Evolutionary conservation across 495 filamentous ascomycete species (phyloP).

Genomic region (Penicillium verhagenii): DNA sequence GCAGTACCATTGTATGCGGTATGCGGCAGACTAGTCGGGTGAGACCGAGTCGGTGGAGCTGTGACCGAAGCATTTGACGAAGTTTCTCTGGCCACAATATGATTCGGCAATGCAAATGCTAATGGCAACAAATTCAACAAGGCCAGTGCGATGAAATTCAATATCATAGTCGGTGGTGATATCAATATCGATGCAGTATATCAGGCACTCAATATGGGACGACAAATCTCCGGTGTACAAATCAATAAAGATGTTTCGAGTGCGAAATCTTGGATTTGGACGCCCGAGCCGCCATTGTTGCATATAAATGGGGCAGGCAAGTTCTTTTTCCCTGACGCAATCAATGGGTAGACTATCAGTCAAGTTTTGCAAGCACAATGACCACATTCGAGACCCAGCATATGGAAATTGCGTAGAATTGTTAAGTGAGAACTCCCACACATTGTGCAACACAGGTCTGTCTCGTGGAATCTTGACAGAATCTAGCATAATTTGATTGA

Average conservation of each 20-base stretch:
- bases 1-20: constrained; percentile 59
- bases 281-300: not conserved
- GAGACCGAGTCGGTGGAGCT: constrained; percentile 21
- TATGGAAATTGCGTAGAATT: too few relatives aligned
- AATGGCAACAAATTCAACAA: constrained; percentile 20
- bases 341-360: not conserved
- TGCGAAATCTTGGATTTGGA: not conserved
- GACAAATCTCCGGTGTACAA: not conserved
- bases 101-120: constrained; percentile 7
- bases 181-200: too few relatives aligned
- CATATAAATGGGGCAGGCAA: not conserved
- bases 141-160: constrained; percentile 8
- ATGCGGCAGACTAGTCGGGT: constrained; percentile 34
- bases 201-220: not conserved
- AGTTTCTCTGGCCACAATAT: not conserved
- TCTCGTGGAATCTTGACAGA: not conserved
- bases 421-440: too few relatives aligned
- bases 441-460: not conserved
- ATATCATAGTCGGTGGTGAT: constrained; percentile 6
- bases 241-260: not conserved
- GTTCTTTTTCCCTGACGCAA: not conserved
- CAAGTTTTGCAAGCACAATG: too few relatives aligned
- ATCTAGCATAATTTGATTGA: not conserved
- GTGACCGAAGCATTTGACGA: constrained; percentile 1
- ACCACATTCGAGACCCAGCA: too few relatives aligned